phyloP scores from a whole-genome alignment of 345 rosid genomes.

The Mangifera indica region DNA sequence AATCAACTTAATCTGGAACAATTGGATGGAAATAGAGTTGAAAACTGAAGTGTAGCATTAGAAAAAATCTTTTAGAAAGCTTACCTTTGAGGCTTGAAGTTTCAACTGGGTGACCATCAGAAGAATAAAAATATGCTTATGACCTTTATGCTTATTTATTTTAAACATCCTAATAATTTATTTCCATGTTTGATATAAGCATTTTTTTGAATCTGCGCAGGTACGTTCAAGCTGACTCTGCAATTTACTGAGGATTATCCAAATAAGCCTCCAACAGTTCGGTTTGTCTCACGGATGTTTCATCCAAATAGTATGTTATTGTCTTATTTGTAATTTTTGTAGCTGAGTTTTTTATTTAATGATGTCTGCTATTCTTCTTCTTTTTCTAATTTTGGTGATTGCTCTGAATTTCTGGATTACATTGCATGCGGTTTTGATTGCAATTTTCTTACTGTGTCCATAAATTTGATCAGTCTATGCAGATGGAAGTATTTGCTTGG shows the following conservation, averaged over 20 bases:
- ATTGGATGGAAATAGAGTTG: not conserved
- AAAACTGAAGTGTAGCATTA: not conserved
- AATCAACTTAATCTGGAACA: not conserved
- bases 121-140: not conserved
- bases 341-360: not conserved
- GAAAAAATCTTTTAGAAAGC: not conserved
- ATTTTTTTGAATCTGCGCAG: slow-evolving; percentile 26
- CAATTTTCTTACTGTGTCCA: not conserved
- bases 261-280: slow-evolving; percentile 64
- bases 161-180: not conserved
- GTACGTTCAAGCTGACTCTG: slow-evolving; percentile 63
- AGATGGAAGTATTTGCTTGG: slow-evolving; percentile 94
- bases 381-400: too few relatives aligned
- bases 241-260: slow-evolving; percentile 69
- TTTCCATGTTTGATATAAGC: not conserved
- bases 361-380: not conserved
- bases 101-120: not conserved
- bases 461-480: slow-evolving; percentile 63
- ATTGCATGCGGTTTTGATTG: not conserved
- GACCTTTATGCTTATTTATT: not conserved
- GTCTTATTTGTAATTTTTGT: not conserved
- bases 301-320: slow-evolving; percentile 62
- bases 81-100: not conserved
- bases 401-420: not conserved
- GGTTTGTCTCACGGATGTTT: slow-evolving; percentile 67